Percentiles rank a stretch among this genome's conserved stretches.
Conservation (phyloP, 164 flowering plant species). For the Magnolia sinica region DNA sequence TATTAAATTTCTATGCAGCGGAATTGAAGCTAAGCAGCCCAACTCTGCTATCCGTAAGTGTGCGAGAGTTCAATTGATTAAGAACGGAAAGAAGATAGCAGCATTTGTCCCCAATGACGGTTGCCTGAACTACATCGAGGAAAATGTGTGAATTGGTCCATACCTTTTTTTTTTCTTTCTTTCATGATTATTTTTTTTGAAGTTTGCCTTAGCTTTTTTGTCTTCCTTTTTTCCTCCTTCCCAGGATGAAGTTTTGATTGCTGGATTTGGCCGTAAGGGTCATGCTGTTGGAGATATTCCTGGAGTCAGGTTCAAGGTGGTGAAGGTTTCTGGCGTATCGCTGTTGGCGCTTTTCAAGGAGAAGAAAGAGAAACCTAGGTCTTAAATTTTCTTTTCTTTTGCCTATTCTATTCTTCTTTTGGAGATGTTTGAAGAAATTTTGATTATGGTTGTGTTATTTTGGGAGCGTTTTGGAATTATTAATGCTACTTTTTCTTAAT, state of each 20-base stretch:
- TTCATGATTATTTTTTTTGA: not conserved
- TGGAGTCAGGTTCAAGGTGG: conserved; percentile 66
- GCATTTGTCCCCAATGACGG: conserved; percentile 69
- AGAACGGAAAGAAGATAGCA: conserved; percentile 68
- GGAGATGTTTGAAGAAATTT: not conserved
- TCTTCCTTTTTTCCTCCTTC: not conserved
- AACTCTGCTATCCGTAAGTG: conserved; percentile 68
- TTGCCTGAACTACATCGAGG: conserved; percentile 61
- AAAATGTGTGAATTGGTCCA: conserved; percentile 35
- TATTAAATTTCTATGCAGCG: conserved; percentile 26
- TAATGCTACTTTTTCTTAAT: too few species aligned
- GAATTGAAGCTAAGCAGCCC: conserved; percentile 70
- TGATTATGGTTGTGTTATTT: not conserved
- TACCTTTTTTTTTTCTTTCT: not conserved
- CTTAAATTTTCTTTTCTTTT: conserved; percentile 20
- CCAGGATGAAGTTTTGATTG: conserved; percentile 65
- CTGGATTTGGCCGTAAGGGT: conserved; percentile 64
- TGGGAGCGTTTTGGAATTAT: not conserved
- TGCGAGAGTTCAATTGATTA: conserved; percentile 61
- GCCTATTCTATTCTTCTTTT: not conserved
- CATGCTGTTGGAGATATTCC: conserved; percentile 76
- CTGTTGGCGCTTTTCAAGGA: conserved; percentile 61
- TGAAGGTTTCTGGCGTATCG: conserved; percentile 69
- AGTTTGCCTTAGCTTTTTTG: not conserved
- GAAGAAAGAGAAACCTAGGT: conserved; percentile 70